Percentiles rank a stretch among this genome's conserved stretches.
Conservation (phyloP, 2,329 filamentous ascomycete genomes). For the Fusarium burgessii region DNA sequence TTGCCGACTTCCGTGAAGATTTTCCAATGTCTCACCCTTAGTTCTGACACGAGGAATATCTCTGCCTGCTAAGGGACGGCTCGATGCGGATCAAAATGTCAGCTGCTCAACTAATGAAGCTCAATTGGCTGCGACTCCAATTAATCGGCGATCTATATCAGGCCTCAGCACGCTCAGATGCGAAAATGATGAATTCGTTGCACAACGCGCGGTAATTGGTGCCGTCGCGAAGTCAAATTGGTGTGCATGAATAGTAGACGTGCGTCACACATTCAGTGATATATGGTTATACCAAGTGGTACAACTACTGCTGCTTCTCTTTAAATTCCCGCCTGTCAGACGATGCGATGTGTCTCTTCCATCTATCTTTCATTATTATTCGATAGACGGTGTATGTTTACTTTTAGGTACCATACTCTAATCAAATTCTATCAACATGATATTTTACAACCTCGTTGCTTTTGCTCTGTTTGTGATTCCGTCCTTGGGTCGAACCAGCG, state of each 20-base stretch:
- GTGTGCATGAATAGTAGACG: not conserved
- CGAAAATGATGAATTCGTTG: constrained; percentile 4
- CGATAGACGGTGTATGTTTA: not conserved
- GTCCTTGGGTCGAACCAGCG: not conserved
- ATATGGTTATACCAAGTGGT: not conserved
- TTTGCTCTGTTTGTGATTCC: not conserved
- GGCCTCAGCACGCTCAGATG: constrained; percentile 5
- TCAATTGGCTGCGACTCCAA: constrained; percentile 16
- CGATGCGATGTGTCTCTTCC: not conserved
- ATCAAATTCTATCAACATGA: constrained; percentile 12
- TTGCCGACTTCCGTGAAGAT: not conserved
- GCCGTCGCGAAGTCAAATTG: not conserved
- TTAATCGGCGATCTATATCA: constrained; percentile 1
- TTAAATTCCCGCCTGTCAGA: not conserved
- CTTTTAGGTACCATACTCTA: not conserved
- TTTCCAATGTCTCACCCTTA: constrained; percentile 9
- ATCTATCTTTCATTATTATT: not conserved
- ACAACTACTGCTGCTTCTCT: not conserved
- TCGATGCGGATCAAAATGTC: not conserved
- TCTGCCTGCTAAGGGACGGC: not conserved
- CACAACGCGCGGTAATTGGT: constrained; percentile 2
- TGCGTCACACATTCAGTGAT: constrained; percentile 2
- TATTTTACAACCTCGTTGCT: not conserved
- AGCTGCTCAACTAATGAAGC: constrained; percentile 9
- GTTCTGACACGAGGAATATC: not conserved